These are phyloP conservation scores for Hypoxylon lenormandii DNA, from an alignment of 495 filamentous ascomycete species.

Conservation along the genomic window DNA sequence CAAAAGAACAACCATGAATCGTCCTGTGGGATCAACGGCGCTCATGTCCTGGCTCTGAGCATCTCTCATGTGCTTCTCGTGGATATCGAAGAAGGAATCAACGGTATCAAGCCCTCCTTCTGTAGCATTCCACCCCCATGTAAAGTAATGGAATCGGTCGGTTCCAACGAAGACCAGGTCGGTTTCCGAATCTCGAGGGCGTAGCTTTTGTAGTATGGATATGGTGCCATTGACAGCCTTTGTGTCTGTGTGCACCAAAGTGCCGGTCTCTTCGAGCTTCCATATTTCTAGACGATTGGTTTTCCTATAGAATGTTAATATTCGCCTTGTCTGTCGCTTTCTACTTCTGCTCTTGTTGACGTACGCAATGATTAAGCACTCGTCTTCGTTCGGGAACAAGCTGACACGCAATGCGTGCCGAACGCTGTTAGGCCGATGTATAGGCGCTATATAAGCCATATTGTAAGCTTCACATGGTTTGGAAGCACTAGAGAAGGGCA, in stretches of 20 bases:
- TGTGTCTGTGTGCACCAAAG: constrained; percentile 69
- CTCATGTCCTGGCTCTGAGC: constrained; percentile 80
- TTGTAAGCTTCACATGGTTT: constrained; percentile 41
- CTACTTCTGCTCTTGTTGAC: constrained; percentile 47
- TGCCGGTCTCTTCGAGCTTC: constrained; percentile 55
- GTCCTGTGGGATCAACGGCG: constrained; percentile 82
- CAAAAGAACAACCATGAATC: constrained; percentile 84
- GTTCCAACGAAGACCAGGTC: constrained; percentile 95
- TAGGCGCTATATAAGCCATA: constrained; percentile 96
- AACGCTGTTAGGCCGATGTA: constrained; percentile 90
- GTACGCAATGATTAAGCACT: constrained; percentile 89
- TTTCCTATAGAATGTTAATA: constrained; percentile 68
- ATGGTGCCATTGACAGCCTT: constrained; percentile 83
- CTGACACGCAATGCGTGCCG: constrained; percentile 84
- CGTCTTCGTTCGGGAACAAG: constrained; percentile 76
- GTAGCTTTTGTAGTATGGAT: constrained; percentile 84
- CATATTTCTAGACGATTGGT: constrained; percentile 92
- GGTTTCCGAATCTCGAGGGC: constrained; percentile 75
- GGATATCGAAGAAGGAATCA: constrained; percentile 75
- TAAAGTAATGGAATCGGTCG: constrained; percentile 88
- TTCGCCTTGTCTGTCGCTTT: not conserved
- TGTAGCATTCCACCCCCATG: constrained; percentile 79
- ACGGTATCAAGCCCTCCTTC: constrained; percentile 73
- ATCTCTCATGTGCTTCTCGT: constrained; percentile 83
- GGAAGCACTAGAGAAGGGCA: constrained; percentile 6